Percentiles rank a stretch among this genome's conserved stretches.
phyloP scores from a whole-genome alignment of 2,329 filamentous ascomycete species.

The Paecilomyces formosus region DNA sequence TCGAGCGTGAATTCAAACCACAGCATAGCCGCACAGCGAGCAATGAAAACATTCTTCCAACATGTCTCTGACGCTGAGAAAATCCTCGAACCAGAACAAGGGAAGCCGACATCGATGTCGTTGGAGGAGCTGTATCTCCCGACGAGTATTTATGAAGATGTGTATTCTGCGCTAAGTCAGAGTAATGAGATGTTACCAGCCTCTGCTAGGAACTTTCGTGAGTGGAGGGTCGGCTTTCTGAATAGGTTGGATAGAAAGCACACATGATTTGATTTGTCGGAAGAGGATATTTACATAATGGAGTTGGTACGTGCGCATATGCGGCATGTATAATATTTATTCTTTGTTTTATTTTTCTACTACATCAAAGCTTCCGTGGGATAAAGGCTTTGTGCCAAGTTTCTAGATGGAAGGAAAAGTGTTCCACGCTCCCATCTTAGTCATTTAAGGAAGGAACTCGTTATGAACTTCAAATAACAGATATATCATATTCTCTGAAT shows the following conservation, averaged over 20 bases:
- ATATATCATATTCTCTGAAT: no score
- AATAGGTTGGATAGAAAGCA: conserved; percentile 32
- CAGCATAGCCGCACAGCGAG: conserved; percentile 34
- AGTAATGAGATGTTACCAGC: conserved; percentile 41
- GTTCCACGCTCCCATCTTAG: no score
- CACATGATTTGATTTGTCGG: background rate
- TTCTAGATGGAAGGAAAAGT: no score
- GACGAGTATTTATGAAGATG: conserved; percentile 26
- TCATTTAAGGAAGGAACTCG: no score
- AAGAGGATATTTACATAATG: background rate
- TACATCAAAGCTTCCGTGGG: no score
- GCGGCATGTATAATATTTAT: no score
- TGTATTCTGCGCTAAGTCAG: conserved; percentile 26
- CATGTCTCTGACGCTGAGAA: conserved; percentile 20
- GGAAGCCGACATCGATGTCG: conserved; percentile 31
- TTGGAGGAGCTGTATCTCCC: conserved; percentile 44
- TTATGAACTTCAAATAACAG: no score
- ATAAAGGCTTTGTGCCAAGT: no score
- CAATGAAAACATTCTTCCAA: conserved; percentile 52
- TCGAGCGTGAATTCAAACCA: conserved; percentile 37
- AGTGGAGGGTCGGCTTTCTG: conserved; percentile 49
- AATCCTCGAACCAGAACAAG: conserved; percentile 28
- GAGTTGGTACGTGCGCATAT: no score
- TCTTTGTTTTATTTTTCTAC: no score
- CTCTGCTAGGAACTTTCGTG: conserved; percentile 44